Evolutionary conservation across 768 basidiomycete genomes (phyloP), one percentile per base, ranked within the genome.

Genomic region (Thelephora ganbajun): DNA sequence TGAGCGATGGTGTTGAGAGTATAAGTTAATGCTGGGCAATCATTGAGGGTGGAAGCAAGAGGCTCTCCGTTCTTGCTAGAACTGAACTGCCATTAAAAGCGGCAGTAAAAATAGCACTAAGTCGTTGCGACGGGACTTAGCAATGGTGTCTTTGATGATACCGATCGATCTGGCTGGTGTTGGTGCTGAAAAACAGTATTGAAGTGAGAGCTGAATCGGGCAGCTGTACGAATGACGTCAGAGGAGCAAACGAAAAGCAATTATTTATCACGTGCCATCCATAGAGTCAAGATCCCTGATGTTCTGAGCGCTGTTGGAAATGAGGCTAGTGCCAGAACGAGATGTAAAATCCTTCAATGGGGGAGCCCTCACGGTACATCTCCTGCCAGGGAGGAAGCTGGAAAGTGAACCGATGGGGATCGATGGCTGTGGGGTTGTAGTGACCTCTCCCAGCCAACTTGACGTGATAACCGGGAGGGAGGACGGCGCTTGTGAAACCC

Each of bases 341-440:
- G n/a, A n/a, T n/a, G n/a, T n/a, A 97, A 68, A 99, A 94, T 16
- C 96, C 96, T 69, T 99, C 94, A 53, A 98, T 72, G 12, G 96
- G 96, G 3, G 92, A 68, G 48, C 94, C 94, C 63, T 97, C 96
- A 50, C 80, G 80, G 52, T 89, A 80, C 85, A 99, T 86, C 66
- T 96, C 89, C 62, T 93, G 88, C 96, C 96, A 99, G 12, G 97
- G 71, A n/a, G 96, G 96, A 63, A 90, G 79, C 63, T 99, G 94
- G 83, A 98, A 98, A 22, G 77, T 73, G 66, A 96, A 97, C 61
- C 97, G 94, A 52, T 89, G 84, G 50, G 90, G 94, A 64, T 97
- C 96, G 75, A 98, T 98, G 11, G 92, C 90, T 35, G 77, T 73
- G 23, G 87, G 71, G 59, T 89, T 93, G 70, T 97, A 99, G 67